Evolutionary conservation across 225 moss, liverwort and hornwort species (phyloP), one percentile per base, ranked within the genome.

Genomic region (Sphagnum contortum): DNA sequence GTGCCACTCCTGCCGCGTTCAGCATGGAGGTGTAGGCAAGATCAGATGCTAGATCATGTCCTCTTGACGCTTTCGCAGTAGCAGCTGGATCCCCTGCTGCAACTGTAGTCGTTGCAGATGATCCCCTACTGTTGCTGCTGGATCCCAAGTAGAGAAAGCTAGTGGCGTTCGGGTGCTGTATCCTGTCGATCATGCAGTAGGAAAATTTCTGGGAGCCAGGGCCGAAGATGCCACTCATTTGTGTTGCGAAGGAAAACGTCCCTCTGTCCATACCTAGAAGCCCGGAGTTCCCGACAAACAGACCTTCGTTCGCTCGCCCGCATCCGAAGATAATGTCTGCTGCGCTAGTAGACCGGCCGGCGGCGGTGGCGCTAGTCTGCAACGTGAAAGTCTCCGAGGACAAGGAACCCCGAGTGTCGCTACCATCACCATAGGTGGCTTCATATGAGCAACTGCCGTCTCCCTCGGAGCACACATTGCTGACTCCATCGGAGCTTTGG

Each of bases 91-190:
- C 29, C 29, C 29, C 29, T 29, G 29, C 0, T 29, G 29, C 29
- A 29, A 29, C 29, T 29, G 29, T 29, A 29, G 29, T 29, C 29
- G 29, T 29, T 29, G 29, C 29, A 29, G 29, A 29, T 29, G 29
- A 29, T 29, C 29, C n/a, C n/a, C 55, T 5, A 13, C 55, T 56
- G n/a, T 57, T n/a, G 13, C 2, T 13, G 1, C 48, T 47, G 12
- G 66, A 54, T 55, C 66, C 66, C 44, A 66, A 66, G 56, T 45
- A 47, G 12, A 66, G 66, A 47, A 66, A 66, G 48, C 55, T 66
- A 3, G 66, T 66, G 48, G 55, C 66, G 47, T 57, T 66, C 7
- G 66, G 57, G 3, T 6, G 47, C 45, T 12, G 8, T 4, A 48
- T 0, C 55, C 56, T 45, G 47, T 66, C 66, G 3, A 47, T 57